These are phyloP conservation scores for Penicillium odoratum DNA, from an alignment of 495 filamentous ascomycete species.

Conservation along the genomic window DNA sequence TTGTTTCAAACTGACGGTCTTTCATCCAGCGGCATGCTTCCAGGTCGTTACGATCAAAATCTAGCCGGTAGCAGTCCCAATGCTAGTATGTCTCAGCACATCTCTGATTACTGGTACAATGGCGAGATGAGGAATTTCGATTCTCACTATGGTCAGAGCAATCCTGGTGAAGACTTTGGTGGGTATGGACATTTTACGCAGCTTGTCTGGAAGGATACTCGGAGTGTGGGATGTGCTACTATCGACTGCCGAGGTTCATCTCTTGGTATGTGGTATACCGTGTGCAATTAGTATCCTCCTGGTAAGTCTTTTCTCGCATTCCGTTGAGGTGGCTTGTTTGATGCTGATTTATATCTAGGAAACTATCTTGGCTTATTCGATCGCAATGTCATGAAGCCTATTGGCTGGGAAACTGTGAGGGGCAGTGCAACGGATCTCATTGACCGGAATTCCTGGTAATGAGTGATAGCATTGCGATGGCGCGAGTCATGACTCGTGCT, in stretches of 20 bases:
- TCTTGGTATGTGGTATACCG: conserved; percentile 1
- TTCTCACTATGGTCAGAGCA: not conserved
- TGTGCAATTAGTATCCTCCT: conserved; percentile 1
- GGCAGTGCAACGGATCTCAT: not conserved
- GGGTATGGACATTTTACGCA: not conserved
- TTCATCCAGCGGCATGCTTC: not conserved
- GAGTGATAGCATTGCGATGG: not conserved
- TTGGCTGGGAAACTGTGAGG: not conserved
- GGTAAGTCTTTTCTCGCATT: not conserved
- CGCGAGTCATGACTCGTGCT: no score
- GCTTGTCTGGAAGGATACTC: not conserved
- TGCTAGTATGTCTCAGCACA: not conserved
- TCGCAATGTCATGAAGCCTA: not conserved
- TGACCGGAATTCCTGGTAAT: not conserved
- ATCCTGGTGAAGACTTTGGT: not conserved
- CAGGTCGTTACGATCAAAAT: not conserved
- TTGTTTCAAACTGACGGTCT: not conserved
- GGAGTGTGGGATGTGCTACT: not conserved
- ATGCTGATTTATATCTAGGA: not conserved
- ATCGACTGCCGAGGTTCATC: not conserved
- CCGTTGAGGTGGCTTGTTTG: not conserved
- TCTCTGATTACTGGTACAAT: conserved; percentile 1
- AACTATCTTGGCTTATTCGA: not conserved
- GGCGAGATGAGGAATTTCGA: not conserved
- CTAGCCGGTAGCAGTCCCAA: not conserved